Conservation (phyloP, 768 basidiomycete genomes). For the Amylocystis lapponica region DNA sequence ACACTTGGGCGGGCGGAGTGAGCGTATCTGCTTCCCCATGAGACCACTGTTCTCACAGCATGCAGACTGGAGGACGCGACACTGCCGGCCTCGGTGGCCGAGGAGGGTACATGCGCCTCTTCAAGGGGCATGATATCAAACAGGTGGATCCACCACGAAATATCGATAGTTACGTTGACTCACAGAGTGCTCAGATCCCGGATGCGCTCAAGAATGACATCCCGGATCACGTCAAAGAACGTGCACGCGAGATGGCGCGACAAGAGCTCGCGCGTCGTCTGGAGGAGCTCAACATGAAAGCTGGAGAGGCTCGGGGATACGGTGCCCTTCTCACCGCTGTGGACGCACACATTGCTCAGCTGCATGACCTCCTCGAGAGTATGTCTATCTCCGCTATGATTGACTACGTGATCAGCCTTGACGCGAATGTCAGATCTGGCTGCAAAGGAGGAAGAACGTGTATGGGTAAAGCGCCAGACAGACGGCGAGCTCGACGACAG, state of each 20-base stretch:
- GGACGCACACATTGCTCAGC: conserved; percentile 52
- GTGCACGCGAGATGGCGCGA: conserved; percentile 61
- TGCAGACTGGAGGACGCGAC: conserved; percentile 57
- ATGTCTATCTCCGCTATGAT: conserved; percentile 13
- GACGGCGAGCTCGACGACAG: conserved; percentile 68
- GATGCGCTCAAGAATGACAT: conserved; percentile 52
- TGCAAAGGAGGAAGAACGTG: conserved; percentile 62
- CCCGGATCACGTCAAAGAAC: conserved; percentile 55
- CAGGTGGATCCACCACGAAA: conserved; percentile 33
- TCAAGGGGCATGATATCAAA: conserved; percentile 58
- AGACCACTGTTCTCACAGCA: neutral
- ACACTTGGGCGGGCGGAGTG: conserved; percentile 63
- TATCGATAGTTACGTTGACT: neutral
- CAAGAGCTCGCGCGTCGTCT: conserved; percentile 55
- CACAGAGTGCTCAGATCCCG: conserved; percentile 33
- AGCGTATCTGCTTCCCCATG: conserved; percentile 4
- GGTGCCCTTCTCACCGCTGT: conserved; percentile 46
- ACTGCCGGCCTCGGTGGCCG: conserved; percentile 62
- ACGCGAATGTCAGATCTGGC: conserved; percentile 42
- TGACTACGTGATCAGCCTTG: neutral
- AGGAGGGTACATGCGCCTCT: conserved; percentile 63
- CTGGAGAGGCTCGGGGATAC: conserved; percentile 51
- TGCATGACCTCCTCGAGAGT: conserved; percentile 62
- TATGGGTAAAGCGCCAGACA: conserved; percentile 68
- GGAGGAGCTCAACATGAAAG: conserved; percentile 58